Base-by-base conservation (phyloP, 1,139 yeast species). In the Taiozyma onychis region DNA sequence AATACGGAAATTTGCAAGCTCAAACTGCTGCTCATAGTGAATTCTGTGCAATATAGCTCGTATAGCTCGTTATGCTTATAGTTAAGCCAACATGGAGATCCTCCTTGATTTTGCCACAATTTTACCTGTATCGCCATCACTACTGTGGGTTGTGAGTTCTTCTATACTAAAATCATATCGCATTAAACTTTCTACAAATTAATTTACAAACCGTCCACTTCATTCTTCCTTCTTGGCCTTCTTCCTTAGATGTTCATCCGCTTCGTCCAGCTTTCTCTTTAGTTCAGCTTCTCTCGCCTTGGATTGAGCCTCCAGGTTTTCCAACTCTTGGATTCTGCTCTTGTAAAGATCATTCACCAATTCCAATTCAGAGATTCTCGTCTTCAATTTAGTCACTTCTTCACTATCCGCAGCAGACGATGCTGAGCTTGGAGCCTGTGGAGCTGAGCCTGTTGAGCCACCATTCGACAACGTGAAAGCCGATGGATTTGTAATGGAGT, bases 361-460 rank as follows among this genome's bases (percentile, higher is more conserved):
- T 66, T 91, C 97, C 52, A 91, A 75, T 65, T 91, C 98, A n/a
- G 88, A 81, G 24, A 90, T 88, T 52, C 95, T 74, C 0, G 96
- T 87, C 55, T 81, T 79, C 53, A 89, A 71, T 44, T 74, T 71
- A 21, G 81, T 80, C 22, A 76, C 69, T 57, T 78, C 83, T 57
- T 75, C 78, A 42, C 28, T 22, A 6, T 30, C 44, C 11, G 37
- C 26, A n/a, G 43, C 21, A 8, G 48, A 28, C 2, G 26, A 9
- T 16, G 41, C 28, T 9, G 46, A 39, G 6, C 41, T 46, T 42
- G 44, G 18, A 14, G 48, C 37, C 7, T 30, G 41, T 10, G 44
- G 27, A 18, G 14, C 32, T 13, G 30, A 27, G 2, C 22, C 64
- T 64, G 54, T 58, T 13, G 37, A 24, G 13, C 30, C 35, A 32